phyloP scores from a whole-genome alignment of 352 stramenopile species.

The Phytopythium sindhum region DNA sequence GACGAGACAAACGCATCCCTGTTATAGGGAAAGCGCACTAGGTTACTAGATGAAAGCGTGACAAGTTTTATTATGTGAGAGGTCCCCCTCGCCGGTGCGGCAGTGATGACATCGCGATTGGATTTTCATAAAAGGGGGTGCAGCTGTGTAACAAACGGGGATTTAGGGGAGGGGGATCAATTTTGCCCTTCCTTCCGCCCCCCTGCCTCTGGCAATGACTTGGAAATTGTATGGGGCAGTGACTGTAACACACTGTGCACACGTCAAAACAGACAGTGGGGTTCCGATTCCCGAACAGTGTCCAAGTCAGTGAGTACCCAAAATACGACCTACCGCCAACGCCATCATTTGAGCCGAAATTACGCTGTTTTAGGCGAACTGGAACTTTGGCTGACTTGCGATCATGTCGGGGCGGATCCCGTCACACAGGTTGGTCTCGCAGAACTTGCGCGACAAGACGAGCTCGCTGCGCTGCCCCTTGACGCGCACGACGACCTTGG shows the following conservation, averaged over 20 bases:
- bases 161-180: not conserved
- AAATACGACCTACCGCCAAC: no score
- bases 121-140: not conserved
- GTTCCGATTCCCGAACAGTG: not conserved
- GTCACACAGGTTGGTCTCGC: constrained; percentile 35
- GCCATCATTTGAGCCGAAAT: not conserved
- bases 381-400: constrained; percentile 2
- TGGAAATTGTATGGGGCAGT: not conserved
- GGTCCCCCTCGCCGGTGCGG: not conserved
- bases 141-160: not conserved
- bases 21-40: not conserved
- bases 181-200: not conserved
- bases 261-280: no score
- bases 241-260: not conserved
- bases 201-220: not conserved
- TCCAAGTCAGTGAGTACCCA: not conserved
- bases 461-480: constrained; percentile 20
- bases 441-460: constrained; percentile 35
- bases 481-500: constrained; percentile 38
- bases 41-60: not conserved
- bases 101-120: not conserved
- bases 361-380: not conserved
- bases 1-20: not conserved
- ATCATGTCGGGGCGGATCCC: constrained; percentile 18
- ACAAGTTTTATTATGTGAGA: not conserved